Evolutionary conservation across 2,329 filamentous ascomycete species (phyloP).

Genomic region (Rosellinia necatrix): DNA sequence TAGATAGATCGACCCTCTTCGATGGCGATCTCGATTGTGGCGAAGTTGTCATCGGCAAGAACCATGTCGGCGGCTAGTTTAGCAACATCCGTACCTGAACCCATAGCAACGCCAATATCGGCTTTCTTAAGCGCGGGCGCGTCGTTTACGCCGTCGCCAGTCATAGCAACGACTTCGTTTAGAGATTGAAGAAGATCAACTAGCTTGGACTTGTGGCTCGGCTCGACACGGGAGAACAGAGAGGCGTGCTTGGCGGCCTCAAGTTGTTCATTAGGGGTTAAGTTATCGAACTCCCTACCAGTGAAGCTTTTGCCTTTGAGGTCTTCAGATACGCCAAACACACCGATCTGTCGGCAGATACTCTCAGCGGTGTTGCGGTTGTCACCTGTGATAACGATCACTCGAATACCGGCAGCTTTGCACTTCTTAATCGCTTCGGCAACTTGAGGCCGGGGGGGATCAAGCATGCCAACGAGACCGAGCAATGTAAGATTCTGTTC

Average conservation of each 20-base stretch:
- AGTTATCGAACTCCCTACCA: slow-evolving; percentile 88
- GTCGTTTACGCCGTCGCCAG: slow-evolving; percentile 97
- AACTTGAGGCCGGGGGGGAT: slow-evolving; percentile 93
- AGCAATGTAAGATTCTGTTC: slow-evolving; percentile 95
- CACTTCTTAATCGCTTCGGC: slow-evolving; percentile 84
- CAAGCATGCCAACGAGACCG: slow-evolving; percentile 93
- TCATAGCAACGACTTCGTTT: slow-evolving; percentile 98
- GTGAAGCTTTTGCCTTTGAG: slow-evolving; percentile 92
- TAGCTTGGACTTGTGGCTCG: slow-evolving; percentile 94
- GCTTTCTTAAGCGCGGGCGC: slow-evolving; percentile 97
- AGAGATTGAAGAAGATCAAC: slow-evolving; percentile 93
- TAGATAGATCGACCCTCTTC: slow-evolving; percentile 98
- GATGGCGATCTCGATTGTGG: slow-evolving; percentile 93
- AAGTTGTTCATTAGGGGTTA: slow-evolving; percentile 78
- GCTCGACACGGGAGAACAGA: slow-evolving; percentile 95
- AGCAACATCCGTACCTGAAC: slow-evolving; percentile 93
- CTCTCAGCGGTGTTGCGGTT: slow-evolving; percentile 97
- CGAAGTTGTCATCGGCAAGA: slow-evolving; percentile 97
- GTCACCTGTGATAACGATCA: slow-evolving; percentile 97
- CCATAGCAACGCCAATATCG: slow-evolving; percentile 99
- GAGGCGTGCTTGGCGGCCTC: slow-evolving; percentile 84
- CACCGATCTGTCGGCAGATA: slow-evolving; percentile 95
- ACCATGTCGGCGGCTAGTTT: slow-evolving; percentile 99
- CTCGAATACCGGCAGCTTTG: slow-evolving; percentile 89
- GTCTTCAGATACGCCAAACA: slow-evolving; percentile 83